Base-by-base conservation (phyloP, 148 eudicot genomes). In the Vaccinium vitisidaea region DNA sequence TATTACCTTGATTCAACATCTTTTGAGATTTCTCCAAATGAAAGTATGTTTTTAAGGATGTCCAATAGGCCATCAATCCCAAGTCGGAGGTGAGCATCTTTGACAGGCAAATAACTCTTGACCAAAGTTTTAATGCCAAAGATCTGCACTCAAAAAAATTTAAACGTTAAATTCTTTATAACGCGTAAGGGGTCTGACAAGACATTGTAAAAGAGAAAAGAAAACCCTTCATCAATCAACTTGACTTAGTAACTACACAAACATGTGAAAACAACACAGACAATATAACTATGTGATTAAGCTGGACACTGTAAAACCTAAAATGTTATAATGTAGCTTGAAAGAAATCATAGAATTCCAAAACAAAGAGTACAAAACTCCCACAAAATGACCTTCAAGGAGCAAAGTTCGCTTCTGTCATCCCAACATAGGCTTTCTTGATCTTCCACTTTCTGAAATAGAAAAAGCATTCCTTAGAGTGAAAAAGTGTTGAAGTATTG, bases 21-120 rank as follows among this genome's bases (percentile, higher is more conserved):
- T 69, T 87, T 86, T 15, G 98, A 92, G 81, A 95, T 86, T 80
- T 97, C 99, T 65, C 99, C 99, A 86, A 91, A 94, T 13, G 82
- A 75, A 83, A 95, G 94, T 80, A 97, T 90, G 83, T 88, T 93
- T 82, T 88, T 92, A 48, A 97, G 98, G 70, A 92, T 89, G 77
- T 87, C 88, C 56, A 97, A 82, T 80, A 97, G 85, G 82, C 83
- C 89, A 89, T 97, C 98, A 88, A 97, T 93, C 83, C 98, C 98
- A 84, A 86, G 88, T 80, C 98, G 98, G 86, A 95, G 98, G 75
- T 97, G 96, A 84, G 98, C 96, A 92, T 97, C 99, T 88, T 94
- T 95, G 75, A 92, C 89, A 23, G 99, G 99, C 80, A 95, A 90
- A 87, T 94, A 97, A 92, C 98, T 97, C 91, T 95, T 97, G 56